Conservation (phyloP, 768 basidiomycete genomes). For the Atractiella rhizophila region DNA sequence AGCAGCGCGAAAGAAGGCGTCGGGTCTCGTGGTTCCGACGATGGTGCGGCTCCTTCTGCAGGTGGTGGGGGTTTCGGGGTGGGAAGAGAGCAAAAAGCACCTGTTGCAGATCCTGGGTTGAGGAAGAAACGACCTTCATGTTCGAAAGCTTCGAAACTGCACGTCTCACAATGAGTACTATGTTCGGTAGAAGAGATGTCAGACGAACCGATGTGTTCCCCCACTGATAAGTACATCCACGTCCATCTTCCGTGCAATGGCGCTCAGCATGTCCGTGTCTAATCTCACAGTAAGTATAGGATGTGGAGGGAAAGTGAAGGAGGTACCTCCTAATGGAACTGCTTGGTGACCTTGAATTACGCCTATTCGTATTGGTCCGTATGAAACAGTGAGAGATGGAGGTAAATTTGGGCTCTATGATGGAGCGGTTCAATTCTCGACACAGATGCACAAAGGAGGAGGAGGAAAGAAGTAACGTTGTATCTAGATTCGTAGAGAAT, state of each 20-base stretch:
- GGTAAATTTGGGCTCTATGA: conserved; percentile 44
- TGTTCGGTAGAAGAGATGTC: background rate
- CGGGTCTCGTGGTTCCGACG: conserved; percentile 30
- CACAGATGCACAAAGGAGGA: background rate
- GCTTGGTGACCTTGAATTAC: conserved; percentile 83
- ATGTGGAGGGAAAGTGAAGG: no score
- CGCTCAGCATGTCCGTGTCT: conserved; percentile 64
- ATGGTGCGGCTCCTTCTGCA: background rate
- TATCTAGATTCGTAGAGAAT: no score
- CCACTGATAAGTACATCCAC: conserved; percentile 86
- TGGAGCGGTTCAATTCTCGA: no score
- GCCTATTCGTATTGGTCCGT: conserved; percentile 69
- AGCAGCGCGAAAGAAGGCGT: conserved; percentile 88
- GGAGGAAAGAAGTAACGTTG: no score
- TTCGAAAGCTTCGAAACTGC: conserved; percentile 78
- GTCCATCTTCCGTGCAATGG: conserved; percentile 83
- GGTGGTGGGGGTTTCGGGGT: background rate
- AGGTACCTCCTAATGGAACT: conserved; percentile 73
- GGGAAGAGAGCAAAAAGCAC: conserved; percentile 33
- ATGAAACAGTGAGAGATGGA: conserved; percentile 48
- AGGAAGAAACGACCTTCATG: conserved; percentile 79
- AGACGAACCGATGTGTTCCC: conserved; percentile 66
- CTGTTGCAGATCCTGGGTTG: conserved; percentile 83
- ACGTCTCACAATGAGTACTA: background rate
- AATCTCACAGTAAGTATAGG: no score